These are phyloP conservation scores for Naganishia sp. DNA, from an alignment of 1,284 basidiomycete species.

Conservation along the genomic window DNA sequence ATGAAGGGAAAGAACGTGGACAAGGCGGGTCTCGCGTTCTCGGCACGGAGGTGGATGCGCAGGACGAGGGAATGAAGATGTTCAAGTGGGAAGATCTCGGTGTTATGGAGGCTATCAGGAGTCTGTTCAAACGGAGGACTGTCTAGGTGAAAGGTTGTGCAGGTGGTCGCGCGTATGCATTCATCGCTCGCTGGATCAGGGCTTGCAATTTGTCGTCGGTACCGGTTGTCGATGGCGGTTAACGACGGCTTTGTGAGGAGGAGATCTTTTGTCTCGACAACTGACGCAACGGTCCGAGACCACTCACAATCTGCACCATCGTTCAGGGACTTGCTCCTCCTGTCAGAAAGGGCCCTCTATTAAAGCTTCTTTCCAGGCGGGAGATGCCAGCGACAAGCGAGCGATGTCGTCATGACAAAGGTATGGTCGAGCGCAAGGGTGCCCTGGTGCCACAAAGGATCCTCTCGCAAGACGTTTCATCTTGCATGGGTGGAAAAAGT, in stretches of 20 bases:
- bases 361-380: background rate
- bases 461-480: background rate
- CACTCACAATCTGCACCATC: too few species aligned
- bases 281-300: too few species aligned
- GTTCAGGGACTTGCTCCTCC: background rate
- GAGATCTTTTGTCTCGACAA: too few species aligned
- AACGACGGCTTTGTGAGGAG: too few species aligned
- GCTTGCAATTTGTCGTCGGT: background rate
- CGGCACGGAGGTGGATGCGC: slow-evolving; percentile 15
- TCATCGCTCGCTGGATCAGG: background rate
- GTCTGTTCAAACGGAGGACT: slow-evolving; percentile 10
- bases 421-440: background rate
- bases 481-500: background rate
- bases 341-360: background rate
- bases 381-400: background rate
- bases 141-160: slow-evolving; percentile 3
- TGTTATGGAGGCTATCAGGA: slow-evolving; percentile 28
- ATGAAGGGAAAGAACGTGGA: slow-evolving; percentile 2
- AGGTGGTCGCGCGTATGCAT: background rate
- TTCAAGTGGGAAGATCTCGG: slow-evolving; percentile 25
- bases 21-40: background rate
- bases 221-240: slow-evolving; percentile 9
- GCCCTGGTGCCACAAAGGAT: background rate
- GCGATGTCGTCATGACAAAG: slow-evolving; percentile 6
- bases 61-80: slow-evolving; percentile 3